Percentiles rank a stretch among this genome's conserved stretches.
These are phyloP conservation scores for Phaffia tasmanica DNA, from an alignment of 768 basidiomycete species.

Conservation along the genomic window DNA sequence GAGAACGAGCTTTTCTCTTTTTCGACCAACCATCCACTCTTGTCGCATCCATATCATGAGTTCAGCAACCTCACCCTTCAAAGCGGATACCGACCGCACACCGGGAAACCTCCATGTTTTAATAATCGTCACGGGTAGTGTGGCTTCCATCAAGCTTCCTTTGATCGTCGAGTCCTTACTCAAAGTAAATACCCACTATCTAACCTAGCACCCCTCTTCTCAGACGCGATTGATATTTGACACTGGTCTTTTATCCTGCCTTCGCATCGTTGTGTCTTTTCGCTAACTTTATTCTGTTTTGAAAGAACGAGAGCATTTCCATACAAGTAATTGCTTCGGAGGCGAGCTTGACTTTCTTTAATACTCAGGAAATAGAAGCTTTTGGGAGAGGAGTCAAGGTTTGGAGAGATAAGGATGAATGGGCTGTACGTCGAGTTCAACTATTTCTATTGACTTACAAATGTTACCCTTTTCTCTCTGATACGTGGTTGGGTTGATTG, in stretches of 20 bases:
- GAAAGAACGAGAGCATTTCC: slow-evolving; percentile 59
- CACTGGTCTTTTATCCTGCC: neutral
- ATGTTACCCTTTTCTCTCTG: neutral
- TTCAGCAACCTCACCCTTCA: slow-evolving; percentile 6
- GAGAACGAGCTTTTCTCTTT: neutral
- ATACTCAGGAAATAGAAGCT: slow-evolving; percentile 45
- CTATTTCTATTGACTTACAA: neutral
- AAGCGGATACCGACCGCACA: slow-evolving; percentile 7
- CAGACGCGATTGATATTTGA: neutral
- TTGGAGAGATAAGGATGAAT: slow-evolving; percentile 88
- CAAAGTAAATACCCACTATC: slow-evolving; percentile 43
- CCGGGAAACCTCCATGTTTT: slow-evolving; percentile 48
- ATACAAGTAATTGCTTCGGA: slow-evolving; percentile 78
- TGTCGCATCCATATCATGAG: too few species aligned
- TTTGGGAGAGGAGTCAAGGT: slow-evolving; percentile 47
- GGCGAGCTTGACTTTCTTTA: slow-evolving; percentile 65
- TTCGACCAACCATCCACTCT: too few species aligned
- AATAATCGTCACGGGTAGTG: slow-evolving; percentile 83
- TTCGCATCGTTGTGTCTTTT: neutral
- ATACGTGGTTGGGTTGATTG: too few species aligned
- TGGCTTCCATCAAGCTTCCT: slow-evolving; percentile 86
- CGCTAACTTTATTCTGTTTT: neutral
- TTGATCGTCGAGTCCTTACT: slow-evolving; percentile 71
- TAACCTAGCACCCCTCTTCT: neutral
- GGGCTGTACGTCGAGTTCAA: slow-evolving; percentile 43